phyloP scores from a whole-genome alignment of 1,284 basidiomycete species.

The Trichosporon coremiiforme region DNA sequence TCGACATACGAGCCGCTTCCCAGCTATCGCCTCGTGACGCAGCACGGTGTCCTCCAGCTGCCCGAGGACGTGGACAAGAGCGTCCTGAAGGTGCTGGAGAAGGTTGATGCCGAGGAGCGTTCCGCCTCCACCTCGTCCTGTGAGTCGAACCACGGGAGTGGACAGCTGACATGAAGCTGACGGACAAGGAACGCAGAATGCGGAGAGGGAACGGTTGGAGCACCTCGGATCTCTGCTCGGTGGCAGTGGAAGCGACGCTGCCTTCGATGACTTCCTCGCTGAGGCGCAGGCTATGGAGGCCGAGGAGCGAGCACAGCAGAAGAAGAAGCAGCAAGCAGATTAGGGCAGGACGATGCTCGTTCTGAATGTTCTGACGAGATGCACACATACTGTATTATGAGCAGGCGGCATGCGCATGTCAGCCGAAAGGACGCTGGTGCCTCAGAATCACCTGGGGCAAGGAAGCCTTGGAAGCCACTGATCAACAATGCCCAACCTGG shows the following conservation, averaged over 20 bases:
- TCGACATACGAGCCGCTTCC: constrained; percentile 52
- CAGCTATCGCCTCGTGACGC: constrained; percentile 51
- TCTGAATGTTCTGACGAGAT: not conserved
- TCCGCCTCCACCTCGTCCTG: not conserved
- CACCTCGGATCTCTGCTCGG: constrained; percentile 3
- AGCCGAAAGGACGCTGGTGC: not conserved
- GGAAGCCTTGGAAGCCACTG: not conserved
- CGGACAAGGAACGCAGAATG: not conserved
- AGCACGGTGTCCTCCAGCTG: constrained; percentile 47
- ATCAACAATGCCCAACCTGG: not conserved
- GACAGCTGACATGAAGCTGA: constrained; percentile 11
- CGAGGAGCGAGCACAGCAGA: not conserved
- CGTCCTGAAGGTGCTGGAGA: constrained; percentile 41
- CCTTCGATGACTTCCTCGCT: constrained; percentile 10
- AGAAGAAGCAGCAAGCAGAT: not conserved
- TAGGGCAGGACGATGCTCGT: not conserved
- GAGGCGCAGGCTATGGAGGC: constrained; percentile 13
- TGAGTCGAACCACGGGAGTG: not conserved
- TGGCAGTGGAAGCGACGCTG: not conserved
- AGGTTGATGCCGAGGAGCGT: constrained; percentile 40
- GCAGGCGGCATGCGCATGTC: not conserved
- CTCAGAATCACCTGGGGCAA: too few relatives aligned
- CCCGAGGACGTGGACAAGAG: constrained; percentile 51
- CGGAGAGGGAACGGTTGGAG: not conserved
- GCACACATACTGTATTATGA: not conserved